Evolutionary conservation across 148 eudicot genomes (phyloP).

Genomic region (Tetragonia tetragonoides): DNA sequence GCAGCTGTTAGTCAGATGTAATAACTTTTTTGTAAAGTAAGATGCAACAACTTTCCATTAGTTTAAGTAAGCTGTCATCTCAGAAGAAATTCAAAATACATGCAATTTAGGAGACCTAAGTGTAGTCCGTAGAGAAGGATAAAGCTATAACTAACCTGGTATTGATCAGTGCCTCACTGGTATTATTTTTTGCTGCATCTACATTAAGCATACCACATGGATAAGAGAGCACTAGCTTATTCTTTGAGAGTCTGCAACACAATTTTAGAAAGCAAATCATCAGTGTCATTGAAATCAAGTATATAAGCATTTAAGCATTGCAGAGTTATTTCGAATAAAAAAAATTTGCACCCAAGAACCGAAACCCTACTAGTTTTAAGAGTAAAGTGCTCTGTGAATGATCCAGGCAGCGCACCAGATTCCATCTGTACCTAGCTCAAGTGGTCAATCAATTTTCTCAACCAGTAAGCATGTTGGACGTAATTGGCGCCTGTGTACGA

Average conservation of each 20-base stretch:
- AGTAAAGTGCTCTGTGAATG: slow-evolving; percentile 94
- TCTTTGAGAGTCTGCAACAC: slow-evolving; percentile 66
- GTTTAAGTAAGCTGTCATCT: background rate
- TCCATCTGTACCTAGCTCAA: slow-evolving; percentile 97
- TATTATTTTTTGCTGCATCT: slow-evolving; percentile 94
- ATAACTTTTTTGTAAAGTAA: too few species aligned
- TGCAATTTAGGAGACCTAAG: background rate
- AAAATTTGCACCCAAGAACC: slow-evolving; percentile 1
- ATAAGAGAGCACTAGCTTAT: slow-evolving; percentile 93
- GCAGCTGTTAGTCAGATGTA: too few species aligned
- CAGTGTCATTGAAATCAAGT: background rate
- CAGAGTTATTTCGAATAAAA: background rate
- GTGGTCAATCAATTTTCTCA: slow-evolving; percentile 94
- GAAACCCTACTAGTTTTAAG: slow-evolving; percentile 70
- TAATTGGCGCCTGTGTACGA: slow-evolving; percentile 96
- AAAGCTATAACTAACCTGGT: slow-evolving; percentile 60
- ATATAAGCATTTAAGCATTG: background rate
- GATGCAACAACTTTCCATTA: background rate
- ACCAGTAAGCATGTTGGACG: slow-evolving; percentile 92
- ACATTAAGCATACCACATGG: slow-evolving; percentile 99
- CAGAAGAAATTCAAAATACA: background rate
- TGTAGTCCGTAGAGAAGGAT: slow-evolving; percentile 1
- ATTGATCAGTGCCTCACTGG: slow-evolving; percentile 65
- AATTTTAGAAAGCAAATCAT: slow-evolving; percentile 4
- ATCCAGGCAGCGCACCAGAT: slow-evolving; percentile 99